Conservation (phyloP, 805 yeast species). For the Wickerhamomyces queroliae region DNA sequence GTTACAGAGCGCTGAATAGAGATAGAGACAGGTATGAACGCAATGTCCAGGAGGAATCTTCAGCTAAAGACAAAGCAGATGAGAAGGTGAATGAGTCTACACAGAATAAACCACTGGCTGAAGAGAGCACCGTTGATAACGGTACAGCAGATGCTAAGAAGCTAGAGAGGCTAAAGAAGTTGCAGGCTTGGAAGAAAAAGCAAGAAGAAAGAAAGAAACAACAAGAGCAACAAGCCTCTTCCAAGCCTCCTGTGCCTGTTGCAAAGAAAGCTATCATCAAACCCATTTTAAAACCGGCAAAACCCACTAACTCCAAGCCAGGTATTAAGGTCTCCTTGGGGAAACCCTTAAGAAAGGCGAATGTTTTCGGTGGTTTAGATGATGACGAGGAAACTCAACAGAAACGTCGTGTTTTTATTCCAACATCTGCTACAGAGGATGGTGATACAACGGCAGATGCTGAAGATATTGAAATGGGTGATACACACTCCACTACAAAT, state of each 20-base stretch:
- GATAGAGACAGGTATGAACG: conserved; percentile 7
- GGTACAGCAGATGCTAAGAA: conserved; percentile 11
- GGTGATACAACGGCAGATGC: conserved; percentile 3
- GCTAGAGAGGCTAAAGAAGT: conserved; percentile 30
- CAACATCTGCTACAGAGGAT: conserved; percentile 4
- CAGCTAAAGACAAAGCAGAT: neutral
- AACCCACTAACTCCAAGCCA: neutral
- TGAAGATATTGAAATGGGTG: conserved; percentile 1
- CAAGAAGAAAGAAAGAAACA: conserved; percentile 23
- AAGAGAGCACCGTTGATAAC: conserved; percentile 1
- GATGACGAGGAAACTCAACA: conserved; percentile 22
- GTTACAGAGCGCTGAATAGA: conserved; percentile 8
- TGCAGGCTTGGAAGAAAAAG: conserved; percentile 50
- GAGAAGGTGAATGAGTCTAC: neutral
- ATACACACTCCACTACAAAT: conserved; percentile 1
- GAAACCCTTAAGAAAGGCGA: conserved; percentile 8
- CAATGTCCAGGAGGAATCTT: too few relatives aligned
- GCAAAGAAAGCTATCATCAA: neutral
- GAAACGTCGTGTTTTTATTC: conserved; percentile 15
- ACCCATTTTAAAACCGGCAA: neutral
- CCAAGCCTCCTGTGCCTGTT: neutral
- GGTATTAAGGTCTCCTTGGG: neutral
- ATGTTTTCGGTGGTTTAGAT: conserved; percentile 24
- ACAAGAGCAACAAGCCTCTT: conserved; percentile 6
- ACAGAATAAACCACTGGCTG: neutral